Percentiles rank a stretch among this genome's conserved stretches.
phyloP scores from a whole-genome alignment of 176 grass and related monocot species.

The Tillandsia leiboldiana region DNA sequence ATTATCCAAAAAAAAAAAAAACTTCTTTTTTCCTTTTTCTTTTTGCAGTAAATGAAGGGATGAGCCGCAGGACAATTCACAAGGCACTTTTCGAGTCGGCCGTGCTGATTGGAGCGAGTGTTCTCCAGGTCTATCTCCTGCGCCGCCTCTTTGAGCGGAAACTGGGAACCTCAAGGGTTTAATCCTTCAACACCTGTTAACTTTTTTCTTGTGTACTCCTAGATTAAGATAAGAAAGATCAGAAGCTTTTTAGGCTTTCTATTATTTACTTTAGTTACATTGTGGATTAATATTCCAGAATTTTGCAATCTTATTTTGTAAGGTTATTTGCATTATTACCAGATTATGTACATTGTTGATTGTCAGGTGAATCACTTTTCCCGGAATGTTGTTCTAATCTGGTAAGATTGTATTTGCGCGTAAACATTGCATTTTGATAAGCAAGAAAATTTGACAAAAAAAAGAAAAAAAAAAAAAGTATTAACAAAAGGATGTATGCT shows the following conservation, averaged over 20 bases:
- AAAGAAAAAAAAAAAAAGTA: no score
- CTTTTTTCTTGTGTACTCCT: neutral
- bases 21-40: neutral
- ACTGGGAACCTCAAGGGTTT: slow-evolving; percentile 60
- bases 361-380: neutral
- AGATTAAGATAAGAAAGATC: neutral
- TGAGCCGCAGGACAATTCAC: slow-evolving; percentile 73
- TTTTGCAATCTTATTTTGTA: neutral
- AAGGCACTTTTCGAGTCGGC: slow-evolving; percentile 84
- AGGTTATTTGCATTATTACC: neutral
- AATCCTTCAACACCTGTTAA: slow-evolving; percentile 7
- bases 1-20: neutral
- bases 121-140: slow-evolving; percentile 66
- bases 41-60: slow-evolving; percentile 67
- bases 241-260: neutral
- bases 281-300: neutral
- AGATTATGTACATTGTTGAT: neutral
- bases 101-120: slow-evolving; percentile 56
- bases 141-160: slow-evolving; percentile 74
- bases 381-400: neutral
- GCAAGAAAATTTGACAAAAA: no score
- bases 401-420: neutral
- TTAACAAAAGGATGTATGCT: no score
- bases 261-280: neutral
- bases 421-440: no score